A percentile compares a stretch with the other conserved stretches of the same genome.
Conservation (phyloP, 73 alveolate species). For the Paramecium sexaurelia region DNA sequence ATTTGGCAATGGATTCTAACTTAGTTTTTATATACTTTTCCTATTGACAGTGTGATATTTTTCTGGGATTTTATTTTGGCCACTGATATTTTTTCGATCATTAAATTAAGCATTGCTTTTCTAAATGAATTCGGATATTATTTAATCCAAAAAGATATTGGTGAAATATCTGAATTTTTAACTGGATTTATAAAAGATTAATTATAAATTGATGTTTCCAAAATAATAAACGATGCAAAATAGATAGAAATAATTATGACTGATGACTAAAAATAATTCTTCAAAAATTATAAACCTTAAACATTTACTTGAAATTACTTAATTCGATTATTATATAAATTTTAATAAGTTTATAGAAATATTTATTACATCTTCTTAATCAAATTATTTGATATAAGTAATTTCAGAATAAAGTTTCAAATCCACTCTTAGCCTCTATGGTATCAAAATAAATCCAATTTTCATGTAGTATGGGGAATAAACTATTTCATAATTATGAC, state of each 20-base stretch:
- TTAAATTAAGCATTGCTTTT: not conserved
- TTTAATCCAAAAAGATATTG: not conserved
- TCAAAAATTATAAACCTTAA: not conserved
- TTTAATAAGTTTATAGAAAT: not conserved
- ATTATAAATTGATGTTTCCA: not conserved
- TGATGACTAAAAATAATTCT: not conserved
- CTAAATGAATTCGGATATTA: not conserved
- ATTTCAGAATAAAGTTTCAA: too few species aligned
- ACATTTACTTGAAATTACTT: not conserved
- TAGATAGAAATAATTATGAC: not conserved
- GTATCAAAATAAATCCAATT: too few species aligned
- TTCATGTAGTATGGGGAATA: too few species aligned
- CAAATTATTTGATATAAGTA: too few species aligned
- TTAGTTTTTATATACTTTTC: not conserved
- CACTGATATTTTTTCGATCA: conserved; percentile 6
- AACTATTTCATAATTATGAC: too few species aligned
- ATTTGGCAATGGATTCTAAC: conserved; percentile 44
- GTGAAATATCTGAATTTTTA: not conserved
- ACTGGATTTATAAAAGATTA: not conserved
- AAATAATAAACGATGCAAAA: not conserved
- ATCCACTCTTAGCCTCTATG: too few species aligned
- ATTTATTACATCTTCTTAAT: not conserved
- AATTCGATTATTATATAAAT: not conserved
- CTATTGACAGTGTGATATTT: not conserved
- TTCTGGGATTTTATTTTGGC: conserved; percentile 57